phyloP scores from a whole-genome alignment of 768 basidiomycete genomes.

The Plicaturopsis crispa region DNA sequence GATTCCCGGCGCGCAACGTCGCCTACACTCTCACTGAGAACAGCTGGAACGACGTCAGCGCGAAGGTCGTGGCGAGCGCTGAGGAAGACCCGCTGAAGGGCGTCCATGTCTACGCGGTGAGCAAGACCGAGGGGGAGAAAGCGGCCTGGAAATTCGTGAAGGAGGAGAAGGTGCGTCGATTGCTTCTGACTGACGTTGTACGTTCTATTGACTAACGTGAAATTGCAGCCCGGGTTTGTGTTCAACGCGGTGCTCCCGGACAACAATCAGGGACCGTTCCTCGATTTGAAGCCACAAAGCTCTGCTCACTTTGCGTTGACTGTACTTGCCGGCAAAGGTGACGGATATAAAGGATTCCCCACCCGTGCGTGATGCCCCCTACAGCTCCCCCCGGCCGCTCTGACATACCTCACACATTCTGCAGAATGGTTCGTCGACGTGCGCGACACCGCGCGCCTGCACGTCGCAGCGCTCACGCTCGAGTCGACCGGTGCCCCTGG shows the following conservation, averaged over 20 bases:
- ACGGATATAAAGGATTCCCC: neutral
- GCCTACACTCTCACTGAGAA: conserved; percentile 8
- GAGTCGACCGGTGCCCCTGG: neutral
- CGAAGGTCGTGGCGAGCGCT: conserved; percentile 11
- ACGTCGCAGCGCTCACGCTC: conserved; percentile 15
- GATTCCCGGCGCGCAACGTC: conserved; percentile 8
- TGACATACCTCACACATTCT: conserved; percentile 10
- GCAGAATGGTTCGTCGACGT: conserved; percentile 20
- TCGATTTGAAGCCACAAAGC: neutral
- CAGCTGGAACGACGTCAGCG: conserved; percentile 14
- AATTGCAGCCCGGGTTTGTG: conserved; percentile 6
- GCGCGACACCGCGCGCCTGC: conserved; percentile 23
- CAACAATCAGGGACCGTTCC: neutral
- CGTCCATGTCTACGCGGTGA: conserved; percentile 8
- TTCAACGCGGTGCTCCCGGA: conserved; percentile 5
- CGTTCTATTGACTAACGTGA: too few relatives aligned
- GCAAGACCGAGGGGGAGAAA: conserved; percentile 15
- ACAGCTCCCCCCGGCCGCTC: conserved; percentile 2
- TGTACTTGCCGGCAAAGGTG: conserved; percentile 3
- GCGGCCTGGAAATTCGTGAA: conserved; percentile 13
- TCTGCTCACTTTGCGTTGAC: conserved; percentile 4
- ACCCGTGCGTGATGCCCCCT: conserved; percentile 3
- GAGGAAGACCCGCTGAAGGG: neutral
- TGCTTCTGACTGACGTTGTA: too few relatives aligned
- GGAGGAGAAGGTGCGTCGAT: too few relatives aligned